Percentiles rank a stretch among this genome's conserved stretches.
phyloP scores from a whole-genome alignment of 495 filamentous ascomycete species.

The Staphylotrichum longicolle region DNA sequence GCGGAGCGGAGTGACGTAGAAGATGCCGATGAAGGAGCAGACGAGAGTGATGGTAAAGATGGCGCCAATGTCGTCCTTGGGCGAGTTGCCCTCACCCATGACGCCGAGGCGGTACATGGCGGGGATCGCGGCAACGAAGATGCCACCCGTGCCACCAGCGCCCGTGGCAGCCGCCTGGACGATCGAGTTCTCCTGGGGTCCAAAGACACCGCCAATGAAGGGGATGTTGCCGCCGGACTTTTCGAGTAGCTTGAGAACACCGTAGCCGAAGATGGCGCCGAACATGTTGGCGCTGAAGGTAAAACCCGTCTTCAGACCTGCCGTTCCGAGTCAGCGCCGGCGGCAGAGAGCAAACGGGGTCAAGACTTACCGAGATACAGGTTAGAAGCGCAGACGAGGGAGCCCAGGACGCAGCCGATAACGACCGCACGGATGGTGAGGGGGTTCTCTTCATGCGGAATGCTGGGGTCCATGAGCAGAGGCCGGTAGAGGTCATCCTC shows the following conservation, averaged over 20 bases:
- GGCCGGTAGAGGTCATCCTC: slow-evolving; percentile 48
- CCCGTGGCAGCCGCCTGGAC: slow-evolving; percentile 63
- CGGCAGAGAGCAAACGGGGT: too few relatives aligned
- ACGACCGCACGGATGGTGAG: slow-evolving; percentile 58
- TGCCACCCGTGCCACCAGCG: slow-evolving; percentile 59
- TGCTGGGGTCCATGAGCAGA: slow-evolving; percentile 44
- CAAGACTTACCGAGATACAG: slow-evolving; percentile 55
- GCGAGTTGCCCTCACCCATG: slow-evolving; percentile 43
- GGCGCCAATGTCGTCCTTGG: slow-evolving; percentile 55
- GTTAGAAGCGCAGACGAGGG: slow-evolving; percentile 62
- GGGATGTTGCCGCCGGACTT: slow-evolving; percentile 50
- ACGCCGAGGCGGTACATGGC: slow-evolving; percentile 61
- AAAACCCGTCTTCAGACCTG: slow-evolving; percentile 63
- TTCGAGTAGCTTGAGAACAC: slow-evolving; percentile 55
- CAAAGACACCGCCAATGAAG: slow-evolving; percentile 59
- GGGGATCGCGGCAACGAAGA: slow-evolving; percentile 63
- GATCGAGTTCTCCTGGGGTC: slow-evolving; percentile 67
- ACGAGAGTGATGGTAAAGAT: slow-evolving; percentile 62
- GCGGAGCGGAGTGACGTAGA: slow-evolving; percentile 64
- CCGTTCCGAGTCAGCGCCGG: not conserved
- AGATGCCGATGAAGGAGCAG: slow-evolving; percentile 65
- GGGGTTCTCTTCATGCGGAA: slow-evolving; percentile 48
- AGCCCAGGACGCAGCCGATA: slow-evolving; percentile 57
- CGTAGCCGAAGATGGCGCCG: slow-evolving; percentile 64
- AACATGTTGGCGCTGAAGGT: slow-evolving; percentile 60